Conservation (phyloP, 768 basidiomycete species). For the Suillus sp. region DNA sequence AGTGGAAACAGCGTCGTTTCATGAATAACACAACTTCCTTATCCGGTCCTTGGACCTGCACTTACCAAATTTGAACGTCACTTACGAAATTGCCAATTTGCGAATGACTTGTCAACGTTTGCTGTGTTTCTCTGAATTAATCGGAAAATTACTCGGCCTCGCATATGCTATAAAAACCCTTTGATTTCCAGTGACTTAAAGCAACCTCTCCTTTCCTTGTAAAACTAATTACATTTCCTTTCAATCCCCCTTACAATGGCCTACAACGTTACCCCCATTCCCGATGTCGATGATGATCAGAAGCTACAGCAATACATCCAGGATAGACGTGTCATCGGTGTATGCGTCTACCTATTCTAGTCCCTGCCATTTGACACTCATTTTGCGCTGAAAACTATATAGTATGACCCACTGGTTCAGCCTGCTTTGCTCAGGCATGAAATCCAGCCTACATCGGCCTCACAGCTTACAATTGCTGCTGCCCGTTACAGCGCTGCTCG, state of each 20-base stretch:
- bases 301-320: constrained; percentile 74
- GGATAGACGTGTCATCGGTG: constrained; percentile 79
- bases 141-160: constrained; percentile 11
- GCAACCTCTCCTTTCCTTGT: background rate
- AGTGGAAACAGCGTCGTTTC: background rate
- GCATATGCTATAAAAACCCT: constrained; percentile 5
- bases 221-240: background rate
- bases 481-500: constrained; percentile 79
- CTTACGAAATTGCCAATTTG: constrained; percentile 1
- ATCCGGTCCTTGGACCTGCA: background rate
- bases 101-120: constrained; percentile 7
- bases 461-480: constrained; percentile 74
- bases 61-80: background rate
- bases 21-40: background rate
- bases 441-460: constrained; percentile 63
- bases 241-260: background rate
- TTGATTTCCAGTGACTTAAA: too few relatives aligned
- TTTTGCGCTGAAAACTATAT: constrained; percentile 20
- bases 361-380: background rate
- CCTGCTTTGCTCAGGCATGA: constrained; percentile 91
- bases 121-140: constrained; percentile 4
- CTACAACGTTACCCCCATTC: constrained; percentile 62
- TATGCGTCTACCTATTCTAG: constrained; percentile 37
- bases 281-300: constrained; percentile 62
- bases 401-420: constrained; percentile 97